These are phyloP conservation scores for Nemania bipapillata DNA, from an alignment of 2,329 filamentous ascomycete species.

Conservation along the genomic window DNA sequence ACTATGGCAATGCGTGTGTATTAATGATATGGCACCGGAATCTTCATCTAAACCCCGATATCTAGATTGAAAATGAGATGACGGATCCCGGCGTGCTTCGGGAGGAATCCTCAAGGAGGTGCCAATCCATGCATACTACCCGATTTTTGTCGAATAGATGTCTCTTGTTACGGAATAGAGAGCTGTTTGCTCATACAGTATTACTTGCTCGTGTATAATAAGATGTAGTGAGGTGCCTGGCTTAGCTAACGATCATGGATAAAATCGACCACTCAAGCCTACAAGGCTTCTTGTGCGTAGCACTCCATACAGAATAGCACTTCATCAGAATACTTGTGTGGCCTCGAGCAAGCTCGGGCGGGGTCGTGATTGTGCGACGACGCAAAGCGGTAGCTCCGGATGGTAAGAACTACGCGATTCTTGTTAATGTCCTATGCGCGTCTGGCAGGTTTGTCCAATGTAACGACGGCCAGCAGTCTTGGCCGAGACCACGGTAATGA, in stretches of 20 bases:
- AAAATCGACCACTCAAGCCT: conserved; percentile 19
- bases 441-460: conserved; percentile 36
- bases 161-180: background rate
- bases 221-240: conserved; percentile 6
- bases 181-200: background rate
- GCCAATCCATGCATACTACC: conserved; percentile 11
- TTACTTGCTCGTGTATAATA: conserved; percentile 1
- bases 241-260: conserved; percentile 3
- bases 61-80: conserved; percentile 33
- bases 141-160: background rate
- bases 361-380: conserved; percentile 30
- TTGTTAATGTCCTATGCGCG: conserved; percentile 29
- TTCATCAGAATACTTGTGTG: too few relatives aligned
- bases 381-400: conserved; percentile 19
- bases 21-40: conserved; percentile 6
- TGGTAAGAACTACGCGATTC: conserved; percentile 9
- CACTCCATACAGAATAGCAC: background rate
- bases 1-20: conserved; percentile 11
- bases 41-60: conserved; percentile 27
- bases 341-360: conserved; percentile 21
- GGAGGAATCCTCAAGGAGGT: background rate
- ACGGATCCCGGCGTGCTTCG: conserved; percentile 5
- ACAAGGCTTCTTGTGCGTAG: conserved; percentile 4
- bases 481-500: background rate
- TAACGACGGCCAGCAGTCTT: conserved; percentile 23